Percentiles rank a stretch among this genome's conserved stretches.
Conservation (phyloP, 139 green algal genomes). For the Picochlorum sp. region DNA sequence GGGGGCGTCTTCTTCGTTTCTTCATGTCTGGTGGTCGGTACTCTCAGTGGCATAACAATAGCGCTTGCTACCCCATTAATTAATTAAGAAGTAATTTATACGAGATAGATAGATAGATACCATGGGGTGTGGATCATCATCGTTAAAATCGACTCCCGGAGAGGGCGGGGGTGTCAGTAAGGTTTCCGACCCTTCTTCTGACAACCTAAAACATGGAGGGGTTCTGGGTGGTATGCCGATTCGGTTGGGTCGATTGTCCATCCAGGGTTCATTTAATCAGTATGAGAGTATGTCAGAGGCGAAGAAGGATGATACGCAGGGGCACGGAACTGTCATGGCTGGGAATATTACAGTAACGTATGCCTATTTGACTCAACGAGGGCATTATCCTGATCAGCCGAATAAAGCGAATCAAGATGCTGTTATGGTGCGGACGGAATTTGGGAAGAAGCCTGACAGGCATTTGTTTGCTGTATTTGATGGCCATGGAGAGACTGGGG, state of each 20-base stretch:
- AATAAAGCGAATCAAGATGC: slow-evolving; percentile 89
- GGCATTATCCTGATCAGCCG: slow-evolving; percentile 81
- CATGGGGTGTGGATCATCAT: not conserved
- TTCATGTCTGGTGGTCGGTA: too few species aligned
- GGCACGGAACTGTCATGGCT: not conserved
- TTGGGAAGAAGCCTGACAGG: slow-evolving; percentile 41
- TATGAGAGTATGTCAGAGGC: slow-evolving; percentile 3
- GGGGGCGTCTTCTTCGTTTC: too few species aligned
- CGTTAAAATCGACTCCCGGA: too few species aligned
- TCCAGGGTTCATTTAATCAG: not conserved
- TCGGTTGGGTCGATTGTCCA: slow-evolving; percentile 2
- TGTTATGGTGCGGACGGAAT: slow-evolving; percentile 50
- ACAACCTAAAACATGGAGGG: too few species aligned
- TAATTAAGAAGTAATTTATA: not conserved
- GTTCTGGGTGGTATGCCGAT: not conserved
- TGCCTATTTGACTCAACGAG: slow-evolving; percentile 71
- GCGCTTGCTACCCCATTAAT: too few species aligned
- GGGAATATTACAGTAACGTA: slow-evolving; percentile 31
- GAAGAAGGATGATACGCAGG: not conserved
- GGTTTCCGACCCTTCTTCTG: too few species aligned
- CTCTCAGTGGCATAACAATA: too few species aligned
- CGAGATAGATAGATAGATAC: not conserved
- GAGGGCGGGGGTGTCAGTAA: too few species aligned
- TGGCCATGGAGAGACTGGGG: slow-evolving; percentile 69
- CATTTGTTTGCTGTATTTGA: slow-evolving; percentile 79